Conservation (phyloP, 176 grass and related monocot genomes). For the Microstegium vimineum region DNA sequence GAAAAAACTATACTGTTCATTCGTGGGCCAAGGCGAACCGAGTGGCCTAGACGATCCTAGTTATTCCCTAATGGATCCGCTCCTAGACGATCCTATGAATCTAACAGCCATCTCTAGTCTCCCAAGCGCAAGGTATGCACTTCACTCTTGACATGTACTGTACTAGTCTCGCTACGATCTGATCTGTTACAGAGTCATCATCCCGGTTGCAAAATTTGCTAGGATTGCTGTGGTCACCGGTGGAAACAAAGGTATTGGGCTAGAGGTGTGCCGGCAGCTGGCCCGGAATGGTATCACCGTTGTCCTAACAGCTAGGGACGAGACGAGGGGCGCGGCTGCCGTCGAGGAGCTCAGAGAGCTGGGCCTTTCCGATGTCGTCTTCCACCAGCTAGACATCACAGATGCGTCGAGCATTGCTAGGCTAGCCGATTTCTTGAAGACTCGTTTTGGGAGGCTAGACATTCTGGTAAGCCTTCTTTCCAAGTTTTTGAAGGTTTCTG, state of each 20-base stretch:
- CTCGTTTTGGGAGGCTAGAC: slow-evolving; percentile 43
- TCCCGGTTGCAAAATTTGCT: no score
- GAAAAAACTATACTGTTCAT: no score
- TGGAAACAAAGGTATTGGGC: slow-evolving; percentile 49
- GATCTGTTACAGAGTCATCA: no score
- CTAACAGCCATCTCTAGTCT: no score
- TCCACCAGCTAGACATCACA: slow-evolving; percentile 41
- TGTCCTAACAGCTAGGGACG: slow-evolving; percentile 39
- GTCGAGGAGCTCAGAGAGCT: slow-evolving; percentile 3
- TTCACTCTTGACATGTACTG: no score
- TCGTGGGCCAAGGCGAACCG: no score
- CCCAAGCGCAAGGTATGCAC: no score
- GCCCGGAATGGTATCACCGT: slow-evolving; percentile 17
- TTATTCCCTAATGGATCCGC: no score
- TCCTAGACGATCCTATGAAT: no score
- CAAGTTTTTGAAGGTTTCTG: background rate
- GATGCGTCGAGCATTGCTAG: slow-evolving; percentile 23
- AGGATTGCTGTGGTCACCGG: slow-evolving; percentile 45
- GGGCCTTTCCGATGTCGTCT: slow-evolving; percentile 11
- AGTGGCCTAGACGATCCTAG: no score
- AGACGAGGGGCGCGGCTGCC: slow-evolving; percentile 28
- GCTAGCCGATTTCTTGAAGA: slow-evolving; percentile 34
- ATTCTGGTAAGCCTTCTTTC: slow-evolving; percentile 13
- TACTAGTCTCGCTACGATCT: no score
- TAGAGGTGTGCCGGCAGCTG: slow-evolving; percentile 50